These are phyloP conservation scores for Dipodascus geniculatus DNA, from an alignment of 805 yeast species.

Conservation along the genomic window DNA sequence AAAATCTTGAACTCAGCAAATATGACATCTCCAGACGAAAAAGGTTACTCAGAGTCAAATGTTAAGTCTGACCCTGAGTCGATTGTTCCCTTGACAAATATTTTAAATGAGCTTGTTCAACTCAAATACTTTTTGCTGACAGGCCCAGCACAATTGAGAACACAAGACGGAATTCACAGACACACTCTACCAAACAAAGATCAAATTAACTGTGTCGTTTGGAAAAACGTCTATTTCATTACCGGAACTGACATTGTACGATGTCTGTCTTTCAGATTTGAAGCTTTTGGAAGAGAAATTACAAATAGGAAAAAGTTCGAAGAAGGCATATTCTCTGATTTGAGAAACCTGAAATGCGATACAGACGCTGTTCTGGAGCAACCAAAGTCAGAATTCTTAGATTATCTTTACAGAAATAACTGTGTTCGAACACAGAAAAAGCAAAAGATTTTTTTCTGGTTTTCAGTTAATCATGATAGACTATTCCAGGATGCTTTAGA, in stretches of 20 bases:
- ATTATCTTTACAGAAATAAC: constrained; percentile 71
- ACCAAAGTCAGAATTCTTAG: constrained; percentile 79
- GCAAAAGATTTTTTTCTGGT: constrained; percentile 95
- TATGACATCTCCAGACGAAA: not conserved
- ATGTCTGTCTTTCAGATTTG: constrained; percentile 77
- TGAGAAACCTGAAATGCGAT: constrained; percentile 70
- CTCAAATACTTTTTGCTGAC: constrained; percentile 51
- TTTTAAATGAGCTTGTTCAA: not conserved
- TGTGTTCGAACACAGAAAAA: constrained; percentile 92
- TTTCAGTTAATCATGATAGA: constrained; percentile 87
- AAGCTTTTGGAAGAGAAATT: constrained; percentile 79
- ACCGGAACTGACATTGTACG: constrained; percentile 96
- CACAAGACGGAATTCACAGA: constrained; percentile 74
- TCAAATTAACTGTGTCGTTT: constrained; percentile 82
- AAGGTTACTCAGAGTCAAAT: not conserved
- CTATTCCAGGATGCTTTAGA: constrained; percentile 88
- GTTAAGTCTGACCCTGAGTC: not conserved
- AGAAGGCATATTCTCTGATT: constrained; percentile 89
- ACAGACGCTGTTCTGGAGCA: constrained; percentile 77
- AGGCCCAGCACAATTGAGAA: constrained; percentile 93
- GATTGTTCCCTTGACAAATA: not conserved
- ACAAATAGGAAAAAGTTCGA: constrained; percentile 87
- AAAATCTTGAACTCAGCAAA: too few relatives aligned
- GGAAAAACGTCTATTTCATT: constrained; percentile 82
- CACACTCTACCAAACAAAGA: constrained; percentile 70